Evolutionary conservation across 2,329 filamentous ascomycete species (phyloP).

Genomic region (Arthrobotrys sinensis): DNA sequence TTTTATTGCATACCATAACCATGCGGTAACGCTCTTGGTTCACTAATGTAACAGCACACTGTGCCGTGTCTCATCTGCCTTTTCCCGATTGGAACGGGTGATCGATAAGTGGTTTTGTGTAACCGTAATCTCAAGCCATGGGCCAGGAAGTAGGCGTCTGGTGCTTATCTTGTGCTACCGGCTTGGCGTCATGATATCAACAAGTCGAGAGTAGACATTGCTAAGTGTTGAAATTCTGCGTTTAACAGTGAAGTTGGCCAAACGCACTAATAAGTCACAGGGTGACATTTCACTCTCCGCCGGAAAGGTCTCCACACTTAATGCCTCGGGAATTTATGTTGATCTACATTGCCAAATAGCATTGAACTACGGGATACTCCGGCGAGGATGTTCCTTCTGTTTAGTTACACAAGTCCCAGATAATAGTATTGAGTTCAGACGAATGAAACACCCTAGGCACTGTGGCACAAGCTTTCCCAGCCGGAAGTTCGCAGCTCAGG

Average conservation of each 20-base stretch:
- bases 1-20: too few relatives aligned
- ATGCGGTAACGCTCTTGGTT: background rate
- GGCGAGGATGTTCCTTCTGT: background rate
- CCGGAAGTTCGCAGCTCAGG: slow-evolving; percentile 6
- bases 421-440: slow-evolving; percentile 6
- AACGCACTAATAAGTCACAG: too few relatives aligned
- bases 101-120: background rate
- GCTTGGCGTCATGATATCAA: background rate
- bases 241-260: too few relatives aligned
- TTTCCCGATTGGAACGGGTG: slow-evolving; percentile 11
- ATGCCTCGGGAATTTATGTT: too few relatives aligned
- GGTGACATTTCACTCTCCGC: too few relatives aligned
- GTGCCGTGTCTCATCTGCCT: slow-evolving; percentile 10
- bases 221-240: background rate
- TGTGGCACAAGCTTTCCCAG: slow-evolving; percentile 9
- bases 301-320: too few relatives aligned
- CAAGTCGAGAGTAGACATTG: background rate
- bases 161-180: slow-evolving; percentile 7
- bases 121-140: background rate
- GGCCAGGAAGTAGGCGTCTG: background rate
- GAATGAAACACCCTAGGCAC: background rate
- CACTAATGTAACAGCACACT: background rate
- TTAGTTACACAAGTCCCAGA: background rate
- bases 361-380: background rate
- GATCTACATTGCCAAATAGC: background rate